Evolutionary conservation across 345 rosid species (phyloP).

Genomic region (Capsella bursapastoris): DNA sequence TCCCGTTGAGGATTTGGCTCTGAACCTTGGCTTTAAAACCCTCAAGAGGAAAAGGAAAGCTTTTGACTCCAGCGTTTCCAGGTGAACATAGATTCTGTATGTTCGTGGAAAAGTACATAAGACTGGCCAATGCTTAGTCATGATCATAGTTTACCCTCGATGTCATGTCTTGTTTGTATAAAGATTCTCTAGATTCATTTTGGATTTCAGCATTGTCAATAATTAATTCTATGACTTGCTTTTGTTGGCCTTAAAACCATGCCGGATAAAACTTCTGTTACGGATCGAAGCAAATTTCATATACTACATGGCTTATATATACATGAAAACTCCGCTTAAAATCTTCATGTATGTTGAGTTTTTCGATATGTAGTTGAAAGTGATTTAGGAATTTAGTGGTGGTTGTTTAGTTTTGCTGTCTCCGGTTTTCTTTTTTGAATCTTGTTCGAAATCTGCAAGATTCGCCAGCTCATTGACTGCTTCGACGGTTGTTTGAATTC

Average conservation of each 20-base stretch:
- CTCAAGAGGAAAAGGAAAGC: constrained; percentile 27
- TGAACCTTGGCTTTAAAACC: constrained; percentile 29
- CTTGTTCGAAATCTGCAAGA: constrained; percentile 63
- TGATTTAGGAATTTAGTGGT: constrained; percentile 32
- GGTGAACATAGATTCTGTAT: constrained; percentile 19
- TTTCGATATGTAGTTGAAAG: constrained; percentile 21
- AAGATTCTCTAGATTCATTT: constrained; percentile 14
- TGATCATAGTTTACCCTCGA: background rate
- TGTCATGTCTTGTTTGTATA: constrained; percentile 30
- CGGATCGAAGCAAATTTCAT: constrained; percentile 9
- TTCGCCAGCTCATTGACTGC: constrained; percentile 58
- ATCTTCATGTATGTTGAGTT: constrained; percentile 33
- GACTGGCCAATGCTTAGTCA: constrained; percentile 33
- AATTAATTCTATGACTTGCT: constrained; percentile 17
- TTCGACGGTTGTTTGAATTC: constrained; percentile 54
- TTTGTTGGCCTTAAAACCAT: constrained; percentile 28
- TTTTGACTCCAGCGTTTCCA: constrained; percentile 8
- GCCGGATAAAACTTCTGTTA: constrained; percentile 27
- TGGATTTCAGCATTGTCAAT: constrained; percentile 25
- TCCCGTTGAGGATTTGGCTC: constrained; percentile 64
- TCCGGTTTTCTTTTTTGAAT: constrained; percentile 33
- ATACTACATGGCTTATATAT: constrained; percentile 28
- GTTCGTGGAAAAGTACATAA: constrained; percentile 20
- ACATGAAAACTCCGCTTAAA: constrained; percentile 34
- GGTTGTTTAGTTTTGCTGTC: constrained; percentile 36